Percentiles rank a stretch among this genome's conserved stretches.
phyloP scores from a whole-genome alignment of 495 filamentous ascomycete species.

The Neurospora sp. region DNA sequence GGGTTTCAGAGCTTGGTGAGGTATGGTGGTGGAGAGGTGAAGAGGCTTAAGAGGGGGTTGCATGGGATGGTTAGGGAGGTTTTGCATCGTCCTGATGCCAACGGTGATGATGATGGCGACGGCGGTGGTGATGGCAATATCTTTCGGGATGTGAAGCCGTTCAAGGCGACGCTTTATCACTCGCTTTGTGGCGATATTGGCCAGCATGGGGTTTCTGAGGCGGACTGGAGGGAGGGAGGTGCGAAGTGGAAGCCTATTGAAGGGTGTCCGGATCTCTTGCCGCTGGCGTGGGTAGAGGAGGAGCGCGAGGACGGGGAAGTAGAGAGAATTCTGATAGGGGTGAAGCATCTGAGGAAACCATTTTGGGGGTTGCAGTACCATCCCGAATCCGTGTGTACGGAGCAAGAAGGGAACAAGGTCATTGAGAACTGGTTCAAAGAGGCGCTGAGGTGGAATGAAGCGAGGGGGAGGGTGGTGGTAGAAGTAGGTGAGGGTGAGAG shows the following conservation, averaged over 20 bases:
- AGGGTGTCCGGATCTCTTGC: constrained; percentile 35
- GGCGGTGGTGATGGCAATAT: constrained; percentile 30
- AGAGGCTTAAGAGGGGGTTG: constrained; percentile 53
- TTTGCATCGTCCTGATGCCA: constrained; percentile 32
- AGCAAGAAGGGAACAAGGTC: constrained; percentile 51
- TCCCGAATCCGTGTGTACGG: constrained; percentile 86
- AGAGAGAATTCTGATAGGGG: constrained; percentile 65
- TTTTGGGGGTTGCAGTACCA: constrained; percentile 94
- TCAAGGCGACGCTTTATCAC: constrained; percentile 80
- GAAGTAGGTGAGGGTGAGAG: constrained; percentile 6
- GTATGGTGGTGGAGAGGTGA: constrained; percentile 54
- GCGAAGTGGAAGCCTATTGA: constrained; percentile 20
- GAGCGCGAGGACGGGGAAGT: constrained; percentile 23
- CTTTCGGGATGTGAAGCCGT: constrained; percentile 39
- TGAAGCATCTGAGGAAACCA: constrained; percentile 57
- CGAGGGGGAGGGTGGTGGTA: constrained; percentile 13
- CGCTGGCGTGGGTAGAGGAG: constrained; percentile 59
- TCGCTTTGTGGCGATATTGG: constrained; percentile 60
- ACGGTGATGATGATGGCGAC: too few species aligned
- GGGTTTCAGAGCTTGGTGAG: constrained; percentile 80
- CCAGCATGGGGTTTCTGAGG: constrained; percentile 21
- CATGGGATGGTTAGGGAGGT: constrained; percentile 73
- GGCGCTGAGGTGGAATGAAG: constrained; percentile 44
- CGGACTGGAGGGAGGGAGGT: constrained; percentile 19
- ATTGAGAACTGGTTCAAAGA: constrained; percentile 68